These are phyloP conservation scores for Cryphonectria parasitica DNA, from an alignment of 2,329 filamentous ascomycete genomes.

Conservation along the genomic window DNA sequence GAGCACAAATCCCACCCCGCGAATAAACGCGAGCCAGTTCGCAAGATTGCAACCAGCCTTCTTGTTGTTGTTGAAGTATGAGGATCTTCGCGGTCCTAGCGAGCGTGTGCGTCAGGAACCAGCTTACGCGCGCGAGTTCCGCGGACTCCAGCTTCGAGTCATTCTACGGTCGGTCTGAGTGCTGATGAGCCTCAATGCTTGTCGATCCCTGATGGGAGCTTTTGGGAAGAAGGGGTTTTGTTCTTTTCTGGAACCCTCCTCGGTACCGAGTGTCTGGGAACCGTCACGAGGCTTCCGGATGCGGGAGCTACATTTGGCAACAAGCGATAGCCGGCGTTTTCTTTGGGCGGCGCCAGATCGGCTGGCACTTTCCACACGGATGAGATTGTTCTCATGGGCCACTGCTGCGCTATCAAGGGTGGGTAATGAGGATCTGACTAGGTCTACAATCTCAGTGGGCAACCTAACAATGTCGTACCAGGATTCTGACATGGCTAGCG, in stretches of 20 bases:
- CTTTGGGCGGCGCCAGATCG: not conserved
- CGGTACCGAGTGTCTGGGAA: conserved; percentile 9
- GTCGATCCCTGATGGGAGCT: not conserved
- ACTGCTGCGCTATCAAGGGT: not conserved
- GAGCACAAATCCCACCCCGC: not conserved
- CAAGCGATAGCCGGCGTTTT: not conserved
- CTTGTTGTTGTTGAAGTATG: not conserved
- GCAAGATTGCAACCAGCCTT: not conserved
- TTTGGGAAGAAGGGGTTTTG: too few relatives aligned
- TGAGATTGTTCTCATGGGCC: not conserved
- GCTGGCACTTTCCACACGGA: not conserved
- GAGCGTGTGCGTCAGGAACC: not conserved
- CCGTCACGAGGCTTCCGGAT: not conserved
- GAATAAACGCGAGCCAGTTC: not conserved
- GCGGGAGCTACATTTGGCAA: not conserved
- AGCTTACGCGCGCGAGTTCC: not conserved
- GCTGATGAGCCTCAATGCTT: not conserved
- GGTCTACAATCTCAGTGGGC: not conserved
- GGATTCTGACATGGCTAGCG: not conserved
- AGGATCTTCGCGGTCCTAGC: conserved; percentile 1
- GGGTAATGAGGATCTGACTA: not conserved
- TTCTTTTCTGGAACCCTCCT: not conserved
- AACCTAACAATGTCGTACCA: not conserved
- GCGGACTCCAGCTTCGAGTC: not conserved
- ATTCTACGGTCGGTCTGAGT: not conserved